Evolutionary conservation across 805 yeast genomes (phyloP).

Genomic region (Ascoidea tarda): DNA sequence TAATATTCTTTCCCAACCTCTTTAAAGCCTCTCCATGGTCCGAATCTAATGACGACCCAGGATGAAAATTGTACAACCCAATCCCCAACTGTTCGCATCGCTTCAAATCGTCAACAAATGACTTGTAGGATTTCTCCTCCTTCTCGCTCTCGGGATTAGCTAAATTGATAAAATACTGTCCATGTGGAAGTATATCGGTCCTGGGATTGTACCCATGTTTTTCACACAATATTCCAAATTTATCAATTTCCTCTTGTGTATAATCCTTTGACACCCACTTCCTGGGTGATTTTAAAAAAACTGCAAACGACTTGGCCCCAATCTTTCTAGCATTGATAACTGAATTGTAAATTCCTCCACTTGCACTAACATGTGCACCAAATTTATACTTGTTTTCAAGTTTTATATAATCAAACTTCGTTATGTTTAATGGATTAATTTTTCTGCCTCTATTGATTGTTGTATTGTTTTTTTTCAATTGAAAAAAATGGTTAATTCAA

Average conservation of each 20-base stretch:
- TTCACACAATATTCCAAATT: slow-evolving; percentile 52
- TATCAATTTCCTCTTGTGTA: slow-evolving; percentile 47
- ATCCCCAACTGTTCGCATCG: slow-evolving; percentile 79
- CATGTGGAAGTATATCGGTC: slow-evolving; percentile 84
- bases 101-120: slow-evolving; percentile 73
- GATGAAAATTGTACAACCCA: slow-evolving; percentile 85
- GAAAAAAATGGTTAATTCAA: too few species aligned
- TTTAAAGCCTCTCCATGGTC: slow-evolving; percentile 51
- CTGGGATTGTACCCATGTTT: slow-evolving; percentile 54
- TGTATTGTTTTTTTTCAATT: too few species aligned
- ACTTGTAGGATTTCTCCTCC: slow-evolving; percentile 57
- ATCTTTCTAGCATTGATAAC: slow-evolving; percentile 41
- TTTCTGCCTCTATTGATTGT: too few species aligned
- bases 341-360: slow-evolving; percentile 69
- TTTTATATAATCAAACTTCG: slow-evolving; percentile 15
- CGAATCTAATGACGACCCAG: slow-evolving; percentile 69
- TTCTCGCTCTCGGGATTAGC: slow-evolving; percentile 84
- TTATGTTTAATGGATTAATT: too few species aligned
- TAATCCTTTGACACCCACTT: slow-evolving; percentile 82
- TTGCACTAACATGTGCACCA: slow-evolving; percentile 82
- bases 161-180: slow-evolving; percentile 83
- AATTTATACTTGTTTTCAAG: slow-evolving; percentile 36
- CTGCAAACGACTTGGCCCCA: slow-evolving; percentile 75
- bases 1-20: slow-evolving; percentile 66
- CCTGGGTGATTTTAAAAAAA: slow-evolving; percentile 81